Evolutionary conservation across 2,329 filamentous ascomycete species (phyloP), one percentile per base, ranked within the genome.

Genomic region (Samsoniella hepiali): DNA sequence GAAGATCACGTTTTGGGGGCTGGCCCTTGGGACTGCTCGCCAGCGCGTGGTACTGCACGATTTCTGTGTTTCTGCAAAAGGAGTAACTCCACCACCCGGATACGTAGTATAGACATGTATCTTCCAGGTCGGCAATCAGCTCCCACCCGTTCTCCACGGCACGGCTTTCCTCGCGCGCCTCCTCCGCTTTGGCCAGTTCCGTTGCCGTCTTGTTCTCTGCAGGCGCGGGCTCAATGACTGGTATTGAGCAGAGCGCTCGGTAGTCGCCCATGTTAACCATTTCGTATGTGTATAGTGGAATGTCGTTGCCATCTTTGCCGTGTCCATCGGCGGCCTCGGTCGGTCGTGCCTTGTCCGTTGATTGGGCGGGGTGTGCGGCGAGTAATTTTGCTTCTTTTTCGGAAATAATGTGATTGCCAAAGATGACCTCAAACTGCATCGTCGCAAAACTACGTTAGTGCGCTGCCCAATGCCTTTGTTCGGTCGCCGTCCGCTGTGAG

Each of bases 11-110:
- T 53, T 88, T 82, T 0, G 93, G 93, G 31, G 91, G 89, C 11
- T 90, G 85, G 3, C 88, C 88, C 65, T 88, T 87, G 51, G 86
- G 83, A 22, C 77, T 77, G 2, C 87, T 86, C 1, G 91, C 85
- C 64, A 94, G 78, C 51, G 92, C 91, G 74, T 97, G 93, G 76
- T 96, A 97, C 76, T 97, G 93, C 71, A 91, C 90, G 66, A 97
- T 88, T 67, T 94, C 87, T 66, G 88, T 84, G 72, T 91, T 91
- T 77, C 96, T 95, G 81, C 93, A 97, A 75, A 97, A 97, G 69
- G 89, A 90, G 77, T 97, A 97, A 72, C 90, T 95, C 93, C 93
- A 97, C 93, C 93, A 97, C 0, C 93, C 93, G 1, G 88, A 90
- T 67, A 93, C 79, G 67, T 82, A 86, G 78, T 94, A 96, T 67